Evolutionary conservation across 345 rosid species (phyloP).

Genomic region (Boechera divaricarpa): DNA sequence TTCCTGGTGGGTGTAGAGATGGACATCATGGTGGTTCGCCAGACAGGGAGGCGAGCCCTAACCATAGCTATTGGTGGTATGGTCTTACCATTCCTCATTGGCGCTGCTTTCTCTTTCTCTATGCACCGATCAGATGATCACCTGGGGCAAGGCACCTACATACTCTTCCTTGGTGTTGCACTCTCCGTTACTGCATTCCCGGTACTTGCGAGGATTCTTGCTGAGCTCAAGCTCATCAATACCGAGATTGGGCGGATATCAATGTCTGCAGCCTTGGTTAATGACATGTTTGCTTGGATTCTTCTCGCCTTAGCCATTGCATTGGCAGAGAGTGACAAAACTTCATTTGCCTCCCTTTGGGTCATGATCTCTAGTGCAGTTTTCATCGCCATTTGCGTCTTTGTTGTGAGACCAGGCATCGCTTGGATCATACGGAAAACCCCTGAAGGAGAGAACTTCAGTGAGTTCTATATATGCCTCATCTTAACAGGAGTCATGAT

Average conservation of each 20-base stretch:
- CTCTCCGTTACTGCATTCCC: constrained; percentile 97
- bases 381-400: constrained; percentile 60
- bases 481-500: constrained; percentile 96
- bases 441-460: constrained; percentile 87
- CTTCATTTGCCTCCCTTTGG: constrained; percentile 72
- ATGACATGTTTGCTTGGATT: constrained; percentile 93
- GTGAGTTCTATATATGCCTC: constrained; percentile 78
- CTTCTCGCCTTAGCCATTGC: constrained; percentile 84
- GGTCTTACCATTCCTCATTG: constrained; percentile 75
- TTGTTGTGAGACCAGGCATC: constrained; percentile 69
- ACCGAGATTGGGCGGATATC: constrained; percentile 88
- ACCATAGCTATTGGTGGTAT: constrained; percentile 76
- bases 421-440: constrained; percentile 74
- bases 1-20: constrained; percentile 94
- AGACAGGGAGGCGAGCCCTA: constrained; percentile 70
- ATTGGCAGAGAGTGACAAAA: constrained; percentile 62
- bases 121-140: constrained; percentile 24
- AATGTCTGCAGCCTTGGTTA: constrained; percentile 89
- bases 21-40: constrained; percentile 78
- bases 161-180: constrained; percentile 86
- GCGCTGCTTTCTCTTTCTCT: constrained; percentile 60
- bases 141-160: constrained; percentile 56
- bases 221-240: constrained; percentile 89
- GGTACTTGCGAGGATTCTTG: constrained; percentile 83
- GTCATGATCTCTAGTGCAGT: constrained; percentile 64